phyloP scores from a whole-genome alignment of 2,329 filamentous ascomycete genomes.

The Dothistroma septosporum region DNA sequence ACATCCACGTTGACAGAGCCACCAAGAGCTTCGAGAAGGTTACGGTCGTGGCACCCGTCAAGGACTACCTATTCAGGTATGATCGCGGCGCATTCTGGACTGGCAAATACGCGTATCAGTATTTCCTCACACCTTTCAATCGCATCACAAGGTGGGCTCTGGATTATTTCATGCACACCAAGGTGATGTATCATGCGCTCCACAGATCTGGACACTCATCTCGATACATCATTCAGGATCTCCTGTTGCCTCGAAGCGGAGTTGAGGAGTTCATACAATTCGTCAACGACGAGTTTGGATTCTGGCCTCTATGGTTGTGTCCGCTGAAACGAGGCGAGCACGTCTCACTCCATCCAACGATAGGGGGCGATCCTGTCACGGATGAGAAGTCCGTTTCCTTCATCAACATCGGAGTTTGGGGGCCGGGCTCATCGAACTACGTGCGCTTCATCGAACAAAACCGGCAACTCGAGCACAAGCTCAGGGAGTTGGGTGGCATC shows the following conservation, averaged over 20 bases:
- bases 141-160: slow-evolving; percentile 55
- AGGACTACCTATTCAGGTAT: slow-evolving; percentile 58
- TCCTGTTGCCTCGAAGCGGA: slow-evolving; percentile 54
- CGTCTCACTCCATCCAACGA: slow-evolving; percentile 17
- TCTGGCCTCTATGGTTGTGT: slow-evolving; percentile 59
- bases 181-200: slow-evolving; percentile 59
- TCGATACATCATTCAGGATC: slow-evolving; percentile 59
- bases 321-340: slow-evolving; percentile 38
- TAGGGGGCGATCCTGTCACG: slow-evolving; percentile 10
- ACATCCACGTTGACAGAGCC: slow-evolving; percentile 57
- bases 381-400: slow-evolving; percentile 26
- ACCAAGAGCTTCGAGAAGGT: slow-evolving; percentile 11
- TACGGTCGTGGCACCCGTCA: slow-evolving; percentile 39
- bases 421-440: slow-evolving; percentile 58
- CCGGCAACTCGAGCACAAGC: slow-evolving; percentile 64
- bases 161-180: slow-evolving; percentile 59
- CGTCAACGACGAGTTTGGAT: slow-evolving; percentile 45
- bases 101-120: slow-evolving; percentile 57
- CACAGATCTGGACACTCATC: slow-evolving; percentile 54
- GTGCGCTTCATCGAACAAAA: slow-evolving; percentile 65
- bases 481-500: slow-evolving; percentile 66
- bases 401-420: slow-evolving; percentile 69
- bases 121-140: slow-evolving; percentile 59
- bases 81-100: slow-evolving; percentile 65
- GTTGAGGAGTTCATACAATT: slow-evolving; percentile 53